phyloP scores from a whole-genome alignment of 129 eudicot genomes.

The Escallonia herrerae region DNA sequence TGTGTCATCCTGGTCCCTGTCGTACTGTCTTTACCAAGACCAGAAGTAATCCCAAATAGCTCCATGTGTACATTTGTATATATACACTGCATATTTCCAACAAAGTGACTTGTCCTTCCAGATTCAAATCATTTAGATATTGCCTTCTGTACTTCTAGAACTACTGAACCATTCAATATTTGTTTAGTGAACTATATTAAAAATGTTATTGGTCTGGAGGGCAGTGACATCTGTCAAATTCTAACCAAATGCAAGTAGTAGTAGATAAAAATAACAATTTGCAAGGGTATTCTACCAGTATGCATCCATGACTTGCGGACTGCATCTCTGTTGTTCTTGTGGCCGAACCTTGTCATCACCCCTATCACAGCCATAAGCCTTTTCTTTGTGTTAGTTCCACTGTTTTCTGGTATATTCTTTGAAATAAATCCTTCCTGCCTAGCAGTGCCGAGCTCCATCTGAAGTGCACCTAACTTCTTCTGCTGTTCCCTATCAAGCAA shows the following conservation, averaged over 20 bases:
- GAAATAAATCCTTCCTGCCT: slow-evolving; percentile 61
- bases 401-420: slow-evolving; percentile 26
- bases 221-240: no score
- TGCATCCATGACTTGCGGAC: slow-evolving; percentile 96
- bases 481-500: slow-evolving; percentile 48
- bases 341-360: slow-evolving; percentile 70
- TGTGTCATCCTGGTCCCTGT: no score
- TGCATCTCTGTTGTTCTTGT: slow-evolving; percentile 70
- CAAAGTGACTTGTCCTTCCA: no score
- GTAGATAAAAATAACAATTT: slow-evolving; percentile 5
- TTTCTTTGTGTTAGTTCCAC: slow-evolving; percentile 45
- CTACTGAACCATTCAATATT: no score
- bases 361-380: slow-evolving; percentile 72
- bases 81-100: no score
- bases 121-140: no score
- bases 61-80: no score
- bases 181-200: no score
- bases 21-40: no score
- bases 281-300: slow-evolving; percentile 45
- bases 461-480: slow-evolving; percentile 58
- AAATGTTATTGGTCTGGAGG: no score
- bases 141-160: no score
- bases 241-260: neutral
- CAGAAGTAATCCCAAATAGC: no score
- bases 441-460: slow-evolving; percentile 63